Evolutionary conservation across 129 eudicot species (phyloP), one percentile per base, ranked within the genome.

Genomic region (carrot (Daucus carota)): DNA sequence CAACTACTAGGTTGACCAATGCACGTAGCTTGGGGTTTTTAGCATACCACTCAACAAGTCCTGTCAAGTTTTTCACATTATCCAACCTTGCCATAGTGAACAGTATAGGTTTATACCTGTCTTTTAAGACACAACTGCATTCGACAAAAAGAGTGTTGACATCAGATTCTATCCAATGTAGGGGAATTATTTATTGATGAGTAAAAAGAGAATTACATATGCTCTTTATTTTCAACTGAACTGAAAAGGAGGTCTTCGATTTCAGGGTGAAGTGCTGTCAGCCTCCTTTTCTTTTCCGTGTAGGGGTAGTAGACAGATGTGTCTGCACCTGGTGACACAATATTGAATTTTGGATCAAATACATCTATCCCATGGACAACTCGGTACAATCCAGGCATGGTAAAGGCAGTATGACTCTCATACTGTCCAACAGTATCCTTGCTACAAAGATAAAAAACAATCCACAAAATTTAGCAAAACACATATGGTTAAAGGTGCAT

Each of bases 301-400:
- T 88, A 92, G 0, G 96, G 82, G 83, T 69, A 92, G 84, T 92
- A 90, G 80, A 92, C 77, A 24, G 85, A 88, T 81, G 75, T 90
- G 79, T 92, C 98, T 22, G 98, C 98, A 40, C 96, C 98, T 3
- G 98, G 98, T 10, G 98, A 90, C 40, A 92, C 98, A 33, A 92
- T 92, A 81, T 92, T 92, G 83, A 92, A 92, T 72, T 92, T 92
- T 7, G 98, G 96, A 80, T 92, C 98, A 40, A 92, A 92, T 47
- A 90, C 96, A 65, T 92, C 92, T 20, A 92, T 92, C 33, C 96
- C 98, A 41, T 92, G 98, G 36, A 92, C 98, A 40, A 92, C 96
- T 41, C 98, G 83, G 98, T 92, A 92, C 72, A 92, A 68, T 43
- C 96, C 98, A 31, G 98, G 98, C 92, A 92, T 86, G 38, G 98